These are phyloP conservation scores for Candida verbasci DNA, from an alignment of 805 yeast genomes.

Conservation along the genomic window DNA sequence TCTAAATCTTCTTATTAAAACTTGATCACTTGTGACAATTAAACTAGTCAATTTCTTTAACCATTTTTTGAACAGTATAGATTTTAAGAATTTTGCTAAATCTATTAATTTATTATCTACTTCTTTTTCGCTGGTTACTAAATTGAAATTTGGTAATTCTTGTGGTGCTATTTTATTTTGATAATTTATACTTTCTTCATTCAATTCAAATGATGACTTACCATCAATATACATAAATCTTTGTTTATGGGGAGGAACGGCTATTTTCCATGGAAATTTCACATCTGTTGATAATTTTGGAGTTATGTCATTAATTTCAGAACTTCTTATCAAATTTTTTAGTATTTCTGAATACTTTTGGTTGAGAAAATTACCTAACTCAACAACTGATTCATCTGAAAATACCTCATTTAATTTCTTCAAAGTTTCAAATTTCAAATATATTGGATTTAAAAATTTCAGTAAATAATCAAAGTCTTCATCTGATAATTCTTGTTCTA, in stretches of 20 bases:
- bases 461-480: conserved; percentile 48
- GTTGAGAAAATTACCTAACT: conserved; percentile 60
- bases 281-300: conserved; percentile 58
- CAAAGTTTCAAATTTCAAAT: conserved; percentile 37
- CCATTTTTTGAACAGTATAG: conserved; percentile 67
- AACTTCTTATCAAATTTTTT: conserved; percentile 43
- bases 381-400: conserved; percentile 63
- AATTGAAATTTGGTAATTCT: conserved; percentile 53
- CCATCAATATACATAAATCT: conserved; percentile 82
- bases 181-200: conserved; percentile 25
- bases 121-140: conserved; percentile 15
- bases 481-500: conserved; percentile 11
- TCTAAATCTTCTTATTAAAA: conserved; percentile 79
- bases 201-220: conserved; percentile 30
- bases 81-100: conserved; percentile 55
- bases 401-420: conserved; percentile 47
- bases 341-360: conserved; percentile 47
- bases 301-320: conserved; percentile 58
- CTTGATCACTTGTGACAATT: conserved; percentile 58
- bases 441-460: conserved; percentile 52
- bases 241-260: conserved; percentile 92
- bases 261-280: conserved; percentile 77
- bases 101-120: conserved; percentile 44
- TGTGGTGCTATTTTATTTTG: conserved; percentile 38
- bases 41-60: conserved; percentile 58